Percentiles rank a stretch among this genome's conserved stretches.
phyloP scores from a whole-genome alignment of 768 basidiomycete species.

The Macrolepiota fuliginosa region DNA sequence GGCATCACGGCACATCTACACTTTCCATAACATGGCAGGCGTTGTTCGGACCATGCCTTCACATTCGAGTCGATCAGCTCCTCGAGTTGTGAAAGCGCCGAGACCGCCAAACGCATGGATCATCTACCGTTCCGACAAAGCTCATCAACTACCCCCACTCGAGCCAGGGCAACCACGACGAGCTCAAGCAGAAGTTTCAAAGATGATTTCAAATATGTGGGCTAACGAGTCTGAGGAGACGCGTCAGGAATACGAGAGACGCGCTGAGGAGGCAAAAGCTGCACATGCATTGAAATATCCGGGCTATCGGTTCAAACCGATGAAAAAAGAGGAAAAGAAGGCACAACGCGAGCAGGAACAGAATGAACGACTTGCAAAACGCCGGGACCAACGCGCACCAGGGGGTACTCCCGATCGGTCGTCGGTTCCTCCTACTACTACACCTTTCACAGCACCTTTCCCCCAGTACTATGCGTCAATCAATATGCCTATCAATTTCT shows the following conservation, averaged over 20 bases:
- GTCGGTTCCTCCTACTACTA: slow-evolving; percentile 14
- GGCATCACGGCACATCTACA: slow-evolving; percentile 6
- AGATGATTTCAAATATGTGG: slow-evolving; percentile 64
- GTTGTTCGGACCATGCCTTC: slow-evolving; percentile 14
- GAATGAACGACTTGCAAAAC: slow-evolving; percentile 24
- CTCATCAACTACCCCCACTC: slow-evolving; percentile 38
- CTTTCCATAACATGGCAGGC: slow-evolving; percentile 7
- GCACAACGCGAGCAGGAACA: slow-evolving; percentile 40
- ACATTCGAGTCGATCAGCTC: slow-evolving; percentile 6
- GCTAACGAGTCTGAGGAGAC: slow-evolving; percentile 46
- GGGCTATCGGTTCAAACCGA: slow-evolving; percentile 54
- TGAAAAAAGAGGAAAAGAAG: slow-evolving; percentile 50
- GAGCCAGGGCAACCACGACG: slow-evolving; percentile 29
- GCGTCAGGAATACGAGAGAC: slow-evolving; percentile 48
- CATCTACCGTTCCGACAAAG: slow-evolving; percentile 66
- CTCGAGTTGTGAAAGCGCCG: slow-evolving; percentile 36
- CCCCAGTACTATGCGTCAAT: slow-evolving; percentile 16
- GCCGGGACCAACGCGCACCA: slow-evolving; percentile 14
- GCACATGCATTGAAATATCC: slow-evolving; percentile 53
- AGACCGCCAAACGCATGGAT: slow-evolving; percentile 86
- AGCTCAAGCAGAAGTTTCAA: slow-evolving; percentile 66
- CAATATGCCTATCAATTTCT: slow-evolving; percentile 15
- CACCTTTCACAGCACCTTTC: slow-evolving; percentile 13
- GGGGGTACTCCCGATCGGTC: slow-evolving; percentile 14
- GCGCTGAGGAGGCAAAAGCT: slow-evolving; percentile 50